These are phyloP conservation scores for Arabidopsis suecica DNA, from an alignment of 345 rosid species.

Conservation along the genomic window DNA sequence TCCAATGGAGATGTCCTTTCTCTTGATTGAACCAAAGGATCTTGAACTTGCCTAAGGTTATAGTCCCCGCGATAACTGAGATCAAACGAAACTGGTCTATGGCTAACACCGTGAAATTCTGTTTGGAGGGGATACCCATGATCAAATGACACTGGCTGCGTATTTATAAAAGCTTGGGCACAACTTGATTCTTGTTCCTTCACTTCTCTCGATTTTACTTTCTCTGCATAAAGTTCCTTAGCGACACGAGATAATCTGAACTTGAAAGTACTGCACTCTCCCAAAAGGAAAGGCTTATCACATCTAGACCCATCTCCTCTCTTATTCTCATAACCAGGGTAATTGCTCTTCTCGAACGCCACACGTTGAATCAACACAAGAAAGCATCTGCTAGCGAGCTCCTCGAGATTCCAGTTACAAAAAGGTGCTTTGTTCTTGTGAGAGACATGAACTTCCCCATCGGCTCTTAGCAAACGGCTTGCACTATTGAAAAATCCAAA, in stretches of 20 bases:
- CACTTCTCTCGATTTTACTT: slow-evolving; percentile 3
- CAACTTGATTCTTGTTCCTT: slow-evolving; percentile 34
- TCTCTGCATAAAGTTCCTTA: slow-evolving; percentile 42
- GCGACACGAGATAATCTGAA: slow-evolving; percentile 39
- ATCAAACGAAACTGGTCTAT: slow-evolving; percentile 10
- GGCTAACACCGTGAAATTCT: background rate
- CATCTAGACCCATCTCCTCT: slow-evolving; percentile 58
- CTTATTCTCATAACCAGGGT: slow-evolving; percentile 59
- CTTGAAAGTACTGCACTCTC: slow-evolving; percentile 59
- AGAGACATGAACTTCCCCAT: slow-evolving; percentile 63
- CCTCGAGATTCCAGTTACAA: slow-evolving; percentile 57
- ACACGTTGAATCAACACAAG: slow-evolving; percentile 39
- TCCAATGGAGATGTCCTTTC: slow-evolving; percentile 16
- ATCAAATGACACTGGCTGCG: slow-evolving; percentile 2
- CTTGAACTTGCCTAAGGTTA: slow-evolving; percentile 16
- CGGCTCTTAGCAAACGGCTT: slow-evolving; percentile 46
- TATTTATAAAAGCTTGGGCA: background rate
- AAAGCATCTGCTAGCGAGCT: slow-evolving; percentile 52
- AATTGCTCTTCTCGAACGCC: slow-evolving; percentile 48
- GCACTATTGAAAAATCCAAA: slow-evolving; percentile 54
- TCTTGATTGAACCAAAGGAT: slow-evolving; percentile 30
- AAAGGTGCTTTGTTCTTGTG: slow-evolving; percentile 62
- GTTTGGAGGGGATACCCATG: background rate
- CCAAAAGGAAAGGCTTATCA: slow-evolving; percentile 57
- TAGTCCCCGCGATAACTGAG: background rate